Conservation (phyloP, 2,329 filamentous ascomycete genomes). For the Pyrenophora teres region DNA sequence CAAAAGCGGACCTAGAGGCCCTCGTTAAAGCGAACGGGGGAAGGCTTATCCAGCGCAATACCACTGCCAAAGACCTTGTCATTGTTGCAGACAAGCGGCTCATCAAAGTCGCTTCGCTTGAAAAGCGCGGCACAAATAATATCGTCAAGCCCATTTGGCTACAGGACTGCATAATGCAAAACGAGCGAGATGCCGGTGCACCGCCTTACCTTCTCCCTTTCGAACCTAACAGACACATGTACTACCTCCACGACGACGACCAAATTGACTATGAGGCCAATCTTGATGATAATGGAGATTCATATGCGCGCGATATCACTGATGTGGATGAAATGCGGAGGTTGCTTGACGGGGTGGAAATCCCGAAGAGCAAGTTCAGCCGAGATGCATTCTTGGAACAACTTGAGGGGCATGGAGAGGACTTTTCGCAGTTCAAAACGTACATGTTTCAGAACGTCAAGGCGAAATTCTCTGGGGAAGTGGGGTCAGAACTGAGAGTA, state of each 20-base stretch:
- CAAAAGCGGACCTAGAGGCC: constrained; percentile 77
- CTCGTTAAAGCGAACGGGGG: constrained; percentile 85
- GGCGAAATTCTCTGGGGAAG: constrained; percentile 21
- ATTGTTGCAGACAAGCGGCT: constrained; percentile 78
- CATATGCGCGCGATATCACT: constrained; percentile 73
- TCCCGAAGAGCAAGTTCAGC: constrained; percentile 23
- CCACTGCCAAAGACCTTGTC: constrained; percentile 65
- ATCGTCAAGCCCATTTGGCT: constrained; percentile 84
- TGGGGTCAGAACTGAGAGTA: constrained; percentile 28
- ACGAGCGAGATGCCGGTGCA: constrained; percentile 59
- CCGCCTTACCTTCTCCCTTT: constrained; percentile 66
- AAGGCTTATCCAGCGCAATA: constrained; percentile 73
- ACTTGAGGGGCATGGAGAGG: constrained; percentile 34
- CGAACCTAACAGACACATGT: constrained; percentile 70
- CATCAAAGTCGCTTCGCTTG: constrained; percentile 81
- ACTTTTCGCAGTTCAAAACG: constrained; percentile 31
- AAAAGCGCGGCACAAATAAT: constrained; percentile 71
- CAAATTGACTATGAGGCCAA: constrained; percentile 62
- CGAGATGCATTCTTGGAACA: constrained; percentile 31
- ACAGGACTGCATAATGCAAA: constrained; percentile 73
- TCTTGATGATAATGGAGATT: constrained; percentile 80
- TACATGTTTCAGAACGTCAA: constrained; percentile 41
- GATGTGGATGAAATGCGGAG: constrained; percentile 63
- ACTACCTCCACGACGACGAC: constrained; percentile 66
- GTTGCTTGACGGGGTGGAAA: constrained; percentile 46